Base-by-base conservation (phyloP, 352 stramenopile genomes). In the Phytophthora idaei region DNA sequence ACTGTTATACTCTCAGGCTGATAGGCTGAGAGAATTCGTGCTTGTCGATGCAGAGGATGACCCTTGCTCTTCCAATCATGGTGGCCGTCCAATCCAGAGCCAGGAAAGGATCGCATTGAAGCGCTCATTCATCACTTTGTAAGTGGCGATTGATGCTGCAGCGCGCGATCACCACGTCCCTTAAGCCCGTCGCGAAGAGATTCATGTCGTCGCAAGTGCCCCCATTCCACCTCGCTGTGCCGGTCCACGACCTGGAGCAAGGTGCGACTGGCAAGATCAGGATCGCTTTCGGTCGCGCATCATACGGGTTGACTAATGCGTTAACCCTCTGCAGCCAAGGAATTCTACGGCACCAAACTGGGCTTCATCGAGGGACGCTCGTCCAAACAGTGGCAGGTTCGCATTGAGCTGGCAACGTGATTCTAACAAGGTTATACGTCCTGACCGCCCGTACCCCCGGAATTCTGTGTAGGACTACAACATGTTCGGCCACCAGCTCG, bases 271-370 rank as follows among this genome's bases (percentile, higher is more conserved):
- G 44, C 63, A 27, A 48, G 34, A 25, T 25, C 6, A 50, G 8
- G 44, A 52, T 48, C 37, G 12, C 14, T 63, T 56, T 57, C 25
- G 36, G 15, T 36, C 21, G 27, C 14, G 3, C 10, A 9, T 21
- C 21, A 21, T 21, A 21, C 21, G 21, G 21, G 21, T 21, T 21
- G 21, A 9, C 55, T 34, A 4, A 34, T 34, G 29, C 29, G 56
- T 36, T 21, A 27, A 29, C 8, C 32, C 8, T 48, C 10, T 56
- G 3, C 58, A 90, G 96, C 97, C 50, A 97, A 97, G 61, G 65
- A 89, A 14, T 99, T 99, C 69, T 99, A 99, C 71, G 93, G 94
- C 29, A 67, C 76, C 12, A 76, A 98, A 39, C 80, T 99, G 57
- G 91, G 92, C 9, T 98, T 96, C 73, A 75, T 79, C 27, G 94